Evolutionary conservation across 352 stramenopile genomes (phyloP).

Genomic region (Blastocystis hominis): DNA sequence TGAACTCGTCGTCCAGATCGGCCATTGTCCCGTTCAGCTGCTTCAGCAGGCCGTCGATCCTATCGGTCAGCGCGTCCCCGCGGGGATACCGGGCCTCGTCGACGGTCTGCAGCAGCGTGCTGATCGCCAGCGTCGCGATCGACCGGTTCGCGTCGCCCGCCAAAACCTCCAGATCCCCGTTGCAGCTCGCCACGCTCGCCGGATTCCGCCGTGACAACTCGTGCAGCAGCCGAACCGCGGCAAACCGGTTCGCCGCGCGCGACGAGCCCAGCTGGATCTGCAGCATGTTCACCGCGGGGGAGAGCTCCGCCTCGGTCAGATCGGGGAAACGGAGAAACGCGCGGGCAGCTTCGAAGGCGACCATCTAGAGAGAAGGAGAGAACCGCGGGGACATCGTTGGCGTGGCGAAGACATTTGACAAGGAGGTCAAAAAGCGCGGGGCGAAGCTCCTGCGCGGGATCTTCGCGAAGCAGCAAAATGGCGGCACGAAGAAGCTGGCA

Average conservation of each 20-base stretch:
- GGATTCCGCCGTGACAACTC: constrained; percentile 80
- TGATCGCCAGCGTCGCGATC: constrained; percentile 96
- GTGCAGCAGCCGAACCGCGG: constrained; percentile 86
- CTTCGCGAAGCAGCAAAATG: constrained; percentile 74
- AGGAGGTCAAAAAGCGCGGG: constrained; percentile 74
- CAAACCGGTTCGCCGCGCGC: constrained; percentile 88
- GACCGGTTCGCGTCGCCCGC: constrained; percentile 90
- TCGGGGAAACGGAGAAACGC: constrained; percentile 84
- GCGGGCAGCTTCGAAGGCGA: constrained; percentile 95
- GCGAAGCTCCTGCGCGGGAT: constrained; percentile 61
- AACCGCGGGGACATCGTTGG: constrained; percentile 69
- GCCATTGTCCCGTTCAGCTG: constrained; percentile 95
- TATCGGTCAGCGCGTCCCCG: constrained; percentile 84
- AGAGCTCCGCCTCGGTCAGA: constrained; percentile 86
- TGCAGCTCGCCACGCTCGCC: constrained; percentile 88
- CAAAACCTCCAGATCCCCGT: constrained; percentile 93
- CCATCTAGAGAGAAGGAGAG: constrained; percentile 73
- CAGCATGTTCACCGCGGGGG: constrained; percentile 88
- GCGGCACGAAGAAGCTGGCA: constrained; percentile 95
- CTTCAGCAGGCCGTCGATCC: constrained; percentile 65
- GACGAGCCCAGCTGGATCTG: constrained; percentile 84
- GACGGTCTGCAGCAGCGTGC: constrained; percentile 92
- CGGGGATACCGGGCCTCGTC: constrained; percentile 57
- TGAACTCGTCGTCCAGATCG: constrained; percentile 98
- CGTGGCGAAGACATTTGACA: constrained; percentile 87